These are phyloP conservation scores for Monascus purpureus DNA, from an alignment of 495 filamentous ascomycete genomes.

Conservation along the genomic window DNA sequence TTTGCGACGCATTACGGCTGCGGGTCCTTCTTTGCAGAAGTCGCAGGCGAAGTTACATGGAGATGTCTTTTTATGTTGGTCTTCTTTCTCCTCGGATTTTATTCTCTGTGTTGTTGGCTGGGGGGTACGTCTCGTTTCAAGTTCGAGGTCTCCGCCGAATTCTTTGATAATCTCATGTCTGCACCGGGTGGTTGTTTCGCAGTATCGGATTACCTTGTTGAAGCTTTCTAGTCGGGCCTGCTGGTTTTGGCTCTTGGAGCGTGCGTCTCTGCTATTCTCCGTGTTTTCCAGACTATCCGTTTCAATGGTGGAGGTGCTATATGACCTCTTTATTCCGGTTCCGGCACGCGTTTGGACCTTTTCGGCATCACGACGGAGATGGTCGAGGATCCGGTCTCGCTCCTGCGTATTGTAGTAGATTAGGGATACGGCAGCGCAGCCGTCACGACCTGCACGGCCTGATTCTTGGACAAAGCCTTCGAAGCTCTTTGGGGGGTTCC, in stretches of 20 bases:
- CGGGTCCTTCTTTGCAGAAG: conserved; percentile 62
- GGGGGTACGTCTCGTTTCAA: conserved; percentile 29
- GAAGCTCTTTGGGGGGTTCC: conserved; percentile 82
- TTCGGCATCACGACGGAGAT: conserved; percentile 23
- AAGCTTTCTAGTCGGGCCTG: conserved; percentile 30
- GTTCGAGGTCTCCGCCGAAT: conserved; percentile 62
- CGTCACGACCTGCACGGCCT: conserved; percentile 79
- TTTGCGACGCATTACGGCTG: conserved; percentile 48
- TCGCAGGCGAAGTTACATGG: conserved; percentile 82
- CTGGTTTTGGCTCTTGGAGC: conserved; percentile 17
- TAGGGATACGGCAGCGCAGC: conserved; percentile 71
- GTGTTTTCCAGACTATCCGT: conserved; percentile 4
- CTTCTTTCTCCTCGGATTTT: too few species aligned
- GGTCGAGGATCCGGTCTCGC: conserved; percentile 54
- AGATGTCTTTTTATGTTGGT: conserved; percentile 10
- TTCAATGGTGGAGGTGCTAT: too few species aligned
- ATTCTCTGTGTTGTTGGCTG: too few species aligned
- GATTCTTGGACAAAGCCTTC: conserved; percentile 96
- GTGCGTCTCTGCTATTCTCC: conserved; percentile 4
- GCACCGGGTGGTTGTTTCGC: conserved; percentile 59
- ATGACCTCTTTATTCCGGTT: conserved; percentile 1
- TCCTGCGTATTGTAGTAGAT: conserved; percentile 82
- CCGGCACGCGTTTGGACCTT: conserved; percentile 22
- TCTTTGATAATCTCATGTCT: conserved; percentile 62
- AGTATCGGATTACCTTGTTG: conserved; percentile 58